Evolutionary conservation across 1,284 basidiomycete species (phyloP).

Genomic region (Cutaneotrichosporon sp.): DNA sequence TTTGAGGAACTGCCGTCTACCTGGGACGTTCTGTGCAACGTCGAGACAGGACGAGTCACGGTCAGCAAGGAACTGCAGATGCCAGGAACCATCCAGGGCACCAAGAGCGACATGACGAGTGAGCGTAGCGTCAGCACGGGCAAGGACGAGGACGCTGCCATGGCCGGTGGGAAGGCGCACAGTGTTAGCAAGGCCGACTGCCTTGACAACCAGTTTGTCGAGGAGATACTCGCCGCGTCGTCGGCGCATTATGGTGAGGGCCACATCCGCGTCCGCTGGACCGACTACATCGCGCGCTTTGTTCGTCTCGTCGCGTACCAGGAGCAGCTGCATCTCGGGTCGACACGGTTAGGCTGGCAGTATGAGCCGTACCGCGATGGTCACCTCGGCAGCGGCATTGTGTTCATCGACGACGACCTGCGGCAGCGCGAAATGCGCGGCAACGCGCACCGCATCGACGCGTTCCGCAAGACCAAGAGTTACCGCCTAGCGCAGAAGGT

Average conservation of each 20-base stretch:
- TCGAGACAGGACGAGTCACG: conserved; percentile 78
- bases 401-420: conserved; percentile 65
- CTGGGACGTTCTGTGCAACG: conserved; percentile 92
- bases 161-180: conserved; percentile 24
- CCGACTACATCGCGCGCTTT: conserved; percentile 73
- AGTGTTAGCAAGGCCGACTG: conserved; percentile 61
- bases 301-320: conserved; percentile 72
- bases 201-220: conserved; percentile 81
- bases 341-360: conserved; percentile 65
- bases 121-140: conserved; percentile 33
- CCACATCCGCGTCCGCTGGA: conserved; percentile 71
- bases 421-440: conserved; percentile 63
- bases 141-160: conserved; percentile 21
- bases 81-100: conserved; percentile 8
- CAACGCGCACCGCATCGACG: conserved; percentile 74
- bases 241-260: conserved; percentile 73
- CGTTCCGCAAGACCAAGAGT: conserved; percentile 68
- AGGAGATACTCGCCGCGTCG: conserved; percentile 77
- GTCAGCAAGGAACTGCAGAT: conserved; percentile 63
- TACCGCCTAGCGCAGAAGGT: conserved; percentile 66
- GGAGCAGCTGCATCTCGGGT: conserved; percentile 68
- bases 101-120: conserved; percentile 22
- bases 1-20: conserved; percentile 74
- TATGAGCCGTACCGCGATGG: conserved; percentile 46
- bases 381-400: conserved; percentile 65